These are phyloP conservation scores for Cyberlindnera misumaiensis DNA, from an alignment of 805 yeast species.

Conservation along the genomic window DNA sequence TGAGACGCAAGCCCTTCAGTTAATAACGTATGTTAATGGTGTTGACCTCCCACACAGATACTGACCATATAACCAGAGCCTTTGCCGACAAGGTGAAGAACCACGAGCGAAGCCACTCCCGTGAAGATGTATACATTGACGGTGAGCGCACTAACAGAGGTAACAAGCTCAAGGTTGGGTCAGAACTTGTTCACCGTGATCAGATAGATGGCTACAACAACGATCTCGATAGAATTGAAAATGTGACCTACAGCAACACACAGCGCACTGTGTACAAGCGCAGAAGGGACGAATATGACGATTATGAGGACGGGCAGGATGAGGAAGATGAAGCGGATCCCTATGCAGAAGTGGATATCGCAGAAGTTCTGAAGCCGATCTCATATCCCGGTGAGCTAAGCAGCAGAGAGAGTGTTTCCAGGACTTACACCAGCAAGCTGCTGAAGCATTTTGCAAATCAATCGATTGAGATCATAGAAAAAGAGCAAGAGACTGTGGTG, in stretches of 20 bases:
- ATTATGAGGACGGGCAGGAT: constrained; percentile 23
- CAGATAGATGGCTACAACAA: constrained; percentile 30
- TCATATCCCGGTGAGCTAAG: constrained; percentile 75
- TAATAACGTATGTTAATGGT: constrained; percentile 8
- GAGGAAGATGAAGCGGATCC: constrained; percentile 35
- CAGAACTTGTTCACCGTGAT: constrained; percentile 40
- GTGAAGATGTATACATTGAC: constrained; percentile 14
- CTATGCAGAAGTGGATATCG: constrained; percentile 44
- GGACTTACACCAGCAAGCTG: constrained; percentile 54
- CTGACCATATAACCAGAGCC: background rate
- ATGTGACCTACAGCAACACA: constrained; percentile 25
- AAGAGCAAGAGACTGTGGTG: constrained; percentile 74
- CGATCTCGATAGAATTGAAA: constrained; percentile 17
- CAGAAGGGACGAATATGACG: constrained; percentile 24
- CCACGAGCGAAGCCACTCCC: background rate
- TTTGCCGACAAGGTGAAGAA: constrained; percentile 15
- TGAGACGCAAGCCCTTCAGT: constrained; percentile 8
- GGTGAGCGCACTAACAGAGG: constrained; percentile 47
- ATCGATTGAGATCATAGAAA: constrained; percentile 69
- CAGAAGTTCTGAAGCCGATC: constrained; percentile 66
- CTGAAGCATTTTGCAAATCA: constrained; percentile 60
- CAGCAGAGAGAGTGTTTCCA: constrained; percentile 59
- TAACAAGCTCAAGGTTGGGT: constrained; percentile 45
- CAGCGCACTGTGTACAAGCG: constrained; percentile 26
- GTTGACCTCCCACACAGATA: background rate